Conservation (phyloP, 1,139 yeast species). For the Pichia sp. region DNA sequence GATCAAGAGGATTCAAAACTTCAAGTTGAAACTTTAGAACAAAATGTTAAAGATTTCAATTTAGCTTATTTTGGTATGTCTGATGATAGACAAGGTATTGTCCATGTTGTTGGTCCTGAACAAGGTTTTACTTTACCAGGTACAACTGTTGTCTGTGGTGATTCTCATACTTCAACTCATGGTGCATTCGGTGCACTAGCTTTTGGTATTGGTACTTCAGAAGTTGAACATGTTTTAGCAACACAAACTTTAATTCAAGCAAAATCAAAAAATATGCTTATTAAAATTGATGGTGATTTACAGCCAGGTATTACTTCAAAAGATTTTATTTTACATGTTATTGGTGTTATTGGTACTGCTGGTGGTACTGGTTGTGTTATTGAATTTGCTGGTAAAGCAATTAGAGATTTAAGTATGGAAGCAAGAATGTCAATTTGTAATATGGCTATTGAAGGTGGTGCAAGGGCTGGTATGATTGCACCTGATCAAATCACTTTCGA, state of each 20-base stretch:
- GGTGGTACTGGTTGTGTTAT: slow-evolving; percentile 98
- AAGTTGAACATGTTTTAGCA: slow-evolving; percentile 96
- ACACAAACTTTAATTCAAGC: slow-evolving; percentile 94
- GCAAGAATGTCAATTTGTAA: slow-evolving; percentile 99
- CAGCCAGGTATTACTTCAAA: slow-evolving; percentile 88
- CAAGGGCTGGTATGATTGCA: slow-evolving; percentile 98
- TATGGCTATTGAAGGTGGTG: slow-evolving; percentile 98
- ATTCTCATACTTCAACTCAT: slow-evolving; percentile 95
- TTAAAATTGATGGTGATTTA: slow-evolving; percentile 75
- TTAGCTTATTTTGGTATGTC: slow-evolving; percentile 92
- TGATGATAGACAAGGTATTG: slow-evolving; percentile 94
- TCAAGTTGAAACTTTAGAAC: slow-evolving; percentile 88
- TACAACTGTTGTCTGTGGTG: slow-evolving; percentile 98
- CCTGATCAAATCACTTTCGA: slow-evolving; percentile 88
- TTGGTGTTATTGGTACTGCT: slow-evolving; percentile 96
- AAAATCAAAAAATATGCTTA: slow-evolving; percentile 92
- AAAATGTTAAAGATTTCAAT: slow-evolving; percentile 83
- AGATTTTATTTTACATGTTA: slow-evolving; percentile 88
- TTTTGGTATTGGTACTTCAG: slow-evolving; percentile 98
- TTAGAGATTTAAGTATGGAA: slow-evolving; percentile 85
- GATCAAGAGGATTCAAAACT: slow-evolving; percentile 85
- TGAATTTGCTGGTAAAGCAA: slow-evolving; percentile 95
- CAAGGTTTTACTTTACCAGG: slow-evolving; percentile 98
- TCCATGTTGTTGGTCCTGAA: slow-evolving; percentile 97
- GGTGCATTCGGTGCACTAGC: slow-evolving; percentile 99